Evolutionary conservation across 257 asterid species (phyloP), one percentile per base, ranked within the genome.

Genomic region (Nicotiana attenuata): DNA sequence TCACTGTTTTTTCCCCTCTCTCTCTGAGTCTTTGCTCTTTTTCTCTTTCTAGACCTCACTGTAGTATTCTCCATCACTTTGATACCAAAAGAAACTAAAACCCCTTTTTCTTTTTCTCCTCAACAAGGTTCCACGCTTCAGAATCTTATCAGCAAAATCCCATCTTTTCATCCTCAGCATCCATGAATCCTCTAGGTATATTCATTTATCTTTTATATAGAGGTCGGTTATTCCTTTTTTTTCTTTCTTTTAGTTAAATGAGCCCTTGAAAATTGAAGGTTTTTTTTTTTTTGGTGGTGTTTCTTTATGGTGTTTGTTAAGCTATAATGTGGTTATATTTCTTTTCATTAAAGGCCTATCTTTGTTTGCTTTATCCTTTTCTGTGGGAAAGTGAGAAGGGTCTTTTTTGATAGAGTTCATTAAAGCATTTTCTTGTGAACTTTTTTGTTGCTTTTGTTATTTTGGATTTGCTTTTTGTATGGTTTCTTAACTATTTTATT

Each of bases 101-200:
- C 22, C 79, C 8, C 15, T 1, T 22, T 47, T 15, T 11, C 26
- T 47, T 24, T 73, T 73, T 47, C 14, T 45, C 35, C 8, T 41
- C 59, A 38, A 19, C 57, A 7, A 41, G 59, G 29, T n/a, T 13
- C 56, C 55, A 68, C 10, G 38, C 41, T 68, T 38, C 78, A 71
- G 35, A 71, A 45, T 15, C 35, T 71, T 71, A 41, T 71, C 20
- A 63, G 19, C 17, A 26, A 63, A 63, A 10, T 64, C 41, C n/a
- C 71, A 65, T 65, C 45, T 29, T 65, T 65, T 15, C 45, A 47
- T 47, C 61, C 11, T 71, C 60, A 71, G 60, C 35, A 71, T 73
- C 61, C 79, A 8, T 47, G 79, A 73, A 73, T 33, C 79, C 79
- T 14, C 61, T 7, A 22, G 61, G 79, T 73, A 73, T 73, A 73